Evolutionary conservation across 345 rosid genomes (phyloP).

Genomic region (Laguncularia racemosa): DNA sequence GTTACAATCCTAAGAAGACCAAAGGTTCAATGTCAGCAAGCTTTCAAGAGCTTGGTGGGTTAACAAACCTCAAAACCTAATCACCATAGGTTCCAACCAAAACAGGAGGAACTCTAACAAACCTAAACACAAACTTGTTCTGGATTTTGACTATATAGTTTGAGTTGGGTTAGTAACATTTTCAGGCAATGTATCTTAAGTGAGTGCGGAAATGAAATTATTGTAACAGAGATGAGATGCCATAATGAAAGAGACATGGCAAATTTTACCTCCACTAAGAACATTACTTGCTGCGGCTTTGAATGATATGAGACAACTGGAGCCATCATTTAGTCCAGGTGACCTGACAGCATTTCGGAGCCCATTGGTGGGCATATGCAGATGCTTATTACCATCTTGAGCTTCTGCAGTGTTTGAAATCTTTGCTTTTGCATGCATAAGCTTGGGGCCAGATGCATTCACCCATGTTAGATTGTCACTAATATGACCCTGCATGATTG

Average conservation of each 20-base stretch:
- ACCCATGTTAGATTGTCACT: slow-evolving; percentile 37
- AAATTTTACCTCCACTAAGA: slow-evolving; percentile 17
- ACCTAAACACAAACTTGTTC: no score
- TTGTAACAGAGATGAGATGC: no score
- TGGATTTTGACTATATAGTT: no score
- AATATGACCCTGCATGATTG: slow-evolving; percentile 36
- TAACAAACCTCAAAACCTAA: no score
- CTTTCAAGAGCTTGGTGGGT: no score
- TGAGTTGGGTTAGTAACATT: no score
- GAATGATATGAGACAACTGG: slow-evolving; percentile 32
- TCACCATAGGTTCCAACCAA: no score
- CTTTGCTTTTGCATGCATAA: slow-evolving; percentile 40
- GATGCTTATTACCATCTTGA: slow-evolving; percentile 35
- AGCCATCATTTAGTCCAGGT: slow-evolving; percentile 19
- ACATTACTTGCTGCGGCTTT: slow-evolving; percentile 29
- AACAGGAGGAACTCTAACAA: no score
- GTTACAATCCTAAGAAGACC: no score
- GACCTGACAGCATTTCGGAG: slow-evolving; percentile 20
- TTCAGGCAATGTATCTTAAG: no score
- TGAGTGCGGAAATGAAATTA: no score
- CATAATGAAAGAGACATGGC: not conserved
- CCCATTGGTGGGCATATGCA: slow-evolving; percentile 26
- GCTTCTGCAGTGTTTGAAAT: slow-evolving; percentile 28
- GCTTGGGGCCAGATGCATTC: slow-evolving; percentile 30
- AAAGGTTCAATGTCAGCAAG: no score